These are phyloP conservation scores for Boletus reticuloceps DNA, from an alignment of 768 basidiomycete genomes.

Conservation along the genomic window DNA sequence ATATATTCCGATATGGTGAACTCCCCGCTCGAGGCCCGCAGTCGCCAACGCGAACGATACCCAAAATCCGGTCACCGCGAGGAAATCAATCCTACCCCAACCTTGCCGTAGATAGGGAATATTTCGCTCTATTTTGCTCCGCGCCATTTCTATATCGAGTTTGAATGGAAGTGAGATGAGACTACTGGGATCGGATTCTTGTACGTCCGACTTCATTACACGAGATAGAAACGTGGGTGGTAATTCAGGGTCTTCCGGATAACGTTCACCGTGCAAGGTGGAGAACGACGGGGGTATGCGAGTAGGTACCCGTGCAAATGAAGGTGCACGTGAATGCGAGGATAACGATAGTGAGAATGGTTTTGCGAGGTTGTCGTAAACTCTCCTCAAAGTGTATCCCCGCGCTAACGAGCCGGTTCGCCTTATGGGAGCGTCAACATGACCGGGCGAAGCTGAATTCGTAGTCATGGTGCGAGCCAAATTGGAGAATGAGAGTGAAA, in stretches of 20 bases:
- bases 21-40: conserved; percentile 60
- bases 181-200: conserved; percentile 32
- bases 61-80: conserved; percentile 89
- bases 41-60: conserved; percentile 70
- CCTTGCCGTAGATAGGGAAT: conserved; percentile 90
- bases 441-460: conserved; percentile 27
- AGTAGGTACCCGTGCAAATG: conserved; percentile 14
- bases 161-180: conserved; percentile 57
- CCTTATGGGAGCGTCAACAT: conserved; percentile 19
- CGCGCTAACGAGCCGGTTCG: conserved; percentile 39
- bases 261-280: no score
- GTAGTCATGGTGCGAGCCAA: conserved; percentile 20
- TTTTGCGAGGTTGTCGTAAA: conserved; percentile 47
- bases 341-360: conserved; percentile 49
- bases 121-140: conserved; percentile 56
- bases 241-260: no score
- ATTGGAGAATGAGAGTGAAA: conserved; percentile 38
- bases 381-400: conserved; percentile 40
- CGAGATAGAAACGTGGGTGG: conserved; percentile 52
- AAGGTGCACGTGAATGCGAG: conserved; percentile 15
- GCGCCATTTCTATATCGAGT: conserved; percentile 50
- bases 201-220: conserved; percentile 40
- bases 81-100: conserved; percentile 87
- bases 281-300: conserved; percentile 30
- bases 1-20: conserved; percentile 79